These are phyloP conservation scores for Acephala macrosclerotiorum DNA, from an alignment of 2,329 filamentous ascomycete genomes.

Conservation along the genomic window DNA sequence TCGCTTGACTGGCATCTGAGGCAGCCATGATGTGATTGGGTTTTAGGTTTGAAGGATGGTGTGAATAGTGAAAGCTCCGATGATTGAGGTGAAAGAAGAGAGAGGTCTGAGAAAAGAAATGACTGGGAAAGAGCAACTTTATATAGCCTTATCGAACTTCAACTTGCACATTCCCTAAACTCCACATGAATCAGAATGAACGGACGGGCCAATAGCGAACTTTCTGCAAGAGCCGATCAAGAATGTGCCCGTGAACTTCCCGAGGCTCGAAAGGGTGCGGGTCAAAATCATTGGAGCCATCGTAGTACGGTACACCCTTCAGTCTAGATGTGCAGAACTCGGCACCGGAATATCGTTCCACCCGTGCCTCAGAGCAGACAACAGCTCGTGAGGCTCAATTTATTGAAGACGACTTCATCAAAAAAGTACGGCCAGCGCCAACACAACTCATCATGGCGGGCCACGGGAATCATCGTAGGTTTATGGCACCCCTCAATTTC, in stretches of 20 bases:
- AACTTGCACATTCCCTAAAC: neutral
- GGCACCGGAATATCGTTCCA: neutral
- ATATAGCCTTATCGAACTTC: neutral
- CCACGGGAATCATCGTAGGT: constrained; percentile 53
- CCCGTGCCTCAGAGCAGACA: neutral
- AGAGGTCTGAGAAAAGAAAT: neutral
- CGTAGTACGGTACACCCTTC: no score
- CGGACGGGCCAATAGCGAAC: neutral
- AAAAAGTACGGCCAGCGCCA: constrained; percentile 32
- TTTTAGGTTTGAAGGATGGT: neutral
- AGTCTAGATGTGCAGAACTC: neutral
- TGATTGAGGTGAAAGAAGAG: neutral
- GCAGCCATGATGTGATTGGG: neutral
- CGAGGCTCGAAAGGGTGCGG: neutral
- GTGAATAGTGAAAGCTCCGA: neutral
- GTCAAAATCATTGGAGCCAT: neutral
- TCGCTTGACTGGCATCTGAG: constrained; percentile 45
- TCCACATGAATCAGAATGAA: neutral
- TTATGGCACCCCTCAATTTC: constrained; percentile 16
- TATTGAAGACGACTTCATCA: neutral
- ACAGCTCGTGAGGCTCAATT: neutral
- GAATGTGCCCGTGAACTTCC: no score
- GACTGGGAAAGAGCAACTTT: neutral
- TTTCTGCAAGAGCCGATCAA: neutral
- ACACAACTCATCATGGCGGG: constrained; percentile 53